These are phyloP conservation scores for Aspergillus intermedius DNA, from an alignment of 2,329 filamentous ascomycete species.

Conservation along the genomic window DNA sequence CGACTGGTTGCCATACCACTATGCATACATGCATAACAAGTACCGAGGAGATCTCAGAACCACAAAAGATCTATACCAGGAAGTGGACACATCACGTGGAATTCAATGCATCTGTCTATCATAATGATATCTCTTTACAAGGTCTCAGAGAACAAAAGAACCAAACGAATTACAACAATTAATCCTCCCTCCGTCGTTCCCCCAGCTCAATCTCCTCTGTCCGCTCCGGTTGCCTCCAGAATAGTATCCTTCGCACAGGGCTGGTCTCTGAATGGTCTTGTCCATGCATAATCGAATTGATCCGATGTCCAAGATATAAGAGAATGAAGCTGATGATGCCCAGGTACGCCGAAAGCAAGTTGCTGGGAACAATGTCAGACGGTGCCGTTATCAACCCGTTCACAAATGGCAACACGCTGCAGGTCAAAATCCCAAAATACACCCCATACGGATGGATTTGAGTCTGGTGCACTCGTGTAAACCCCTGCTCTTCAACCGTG, in stretches of 20 bases:
- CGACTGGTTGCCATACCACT: no score
- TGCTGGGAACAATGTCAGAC: constrained; percentile 50
- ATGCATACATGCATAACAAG: no score
- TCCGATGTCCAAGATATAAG: constrained; percentile 47
- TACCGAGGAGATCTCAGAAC: no score
- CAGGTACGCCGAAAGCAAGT: constrained; percentile 59
- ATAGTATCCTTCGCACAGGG: background rate
- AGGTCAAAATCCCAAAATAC: constrained; percentile 50
- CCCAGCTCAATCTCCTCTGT: no score
- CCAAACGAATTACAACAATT: no score
- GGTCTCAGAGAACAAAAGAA: no score
- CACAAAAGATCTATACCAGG: no score
- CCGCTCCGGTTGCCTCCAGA: background rate
- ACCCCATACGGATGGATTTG: constrained; percentile 58
- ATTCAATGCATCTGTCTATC: no score
- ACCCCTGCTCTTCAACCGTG: constrained; percentile 33
- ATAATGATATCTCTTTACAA: no score
- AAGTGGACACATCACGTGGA: no score
- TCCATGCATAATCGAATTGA: constrained; percentile 11
- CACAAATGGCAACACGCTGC: constrained; percentile 57
- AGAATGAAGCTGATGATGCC: constrained; percentile 55
- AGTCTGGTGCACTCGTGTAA: constrained; percentile 46
- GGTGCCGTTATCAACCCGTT: constrained; percentile 68
- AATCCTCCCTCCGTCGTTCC: no score
- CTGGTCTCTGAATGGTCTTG: background rate